phyloP scores from a whole-genome alignment of 345 rosid genomes.

The Noccaea bulbosa region DNA sequence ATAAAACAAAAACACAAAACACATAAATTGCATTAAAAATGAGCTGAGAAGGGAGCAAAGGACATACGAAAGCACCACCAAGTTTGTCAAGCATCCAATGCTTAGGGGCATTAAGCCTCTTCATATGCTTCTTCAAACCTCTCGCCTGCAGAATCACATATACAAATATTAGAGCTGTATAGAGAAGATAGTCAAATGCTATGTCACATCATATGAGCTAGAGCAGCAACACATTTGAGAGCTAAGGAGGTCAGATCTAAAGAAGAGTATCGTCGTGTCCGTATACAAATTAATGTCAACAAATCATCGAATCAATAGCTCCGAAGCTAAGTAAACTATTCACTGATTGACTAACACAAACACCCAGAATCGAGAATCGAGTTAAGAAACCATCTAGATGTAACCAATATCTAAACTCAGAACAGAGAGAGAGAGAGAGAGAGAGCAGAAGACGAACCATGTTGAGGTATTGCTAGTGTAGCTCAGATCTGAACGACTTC shows the following conservation, averaged over 20 bases:
- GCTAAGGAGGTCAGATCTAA: slow-evolving; percentile 31
- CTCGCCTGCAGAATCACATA: slow-evolving; percentile 57
- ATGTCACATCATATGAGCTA: background rate
- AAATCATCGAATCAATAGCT: background rate
- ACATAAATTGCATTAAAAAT: background rate
- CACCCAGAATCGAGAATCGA: slow-evolving; percentile 6
- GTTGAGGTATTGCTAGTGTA: slow-evolving; percentile 1
- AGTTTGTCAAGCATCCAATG: slow-evolving; percentile 74
- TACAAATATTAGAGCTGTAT: too few relatives aligned
- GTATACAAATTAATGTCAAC: background rate
- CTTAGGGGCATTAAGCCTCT: slow-evolving; percentile 90
- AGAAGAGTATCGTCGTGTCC: background rate
- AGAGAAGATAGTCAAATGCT: too few relatives aligned
- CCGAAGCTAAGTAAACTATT: background rate
- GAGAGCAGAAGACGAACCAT: slow-evolving; percentile 30
- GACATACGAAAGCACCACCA: slow-evolving; percentile 46
- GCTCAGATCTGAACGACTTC: slow-evolving; percentile 20
- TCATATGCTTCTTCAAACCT: slow-evolving; percentile 84
- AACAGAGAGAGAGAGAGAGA: background rate
- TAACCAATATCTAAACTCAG: background rate
- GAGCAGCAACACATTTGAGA: slow-evolving; percentile 29
- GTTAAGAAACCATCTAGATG: slow-evolving; percentile 5
- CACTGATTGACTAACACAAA: background rate
- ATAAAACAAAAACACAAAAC: background rate
- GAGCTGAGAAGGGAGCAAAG: background rate